Evolutionary conservation across 768 basidiomycete genomes (phyloP), one percentile per base, ranked within the genome.

Genomic region (Psilocybe azurescens): DNA sequence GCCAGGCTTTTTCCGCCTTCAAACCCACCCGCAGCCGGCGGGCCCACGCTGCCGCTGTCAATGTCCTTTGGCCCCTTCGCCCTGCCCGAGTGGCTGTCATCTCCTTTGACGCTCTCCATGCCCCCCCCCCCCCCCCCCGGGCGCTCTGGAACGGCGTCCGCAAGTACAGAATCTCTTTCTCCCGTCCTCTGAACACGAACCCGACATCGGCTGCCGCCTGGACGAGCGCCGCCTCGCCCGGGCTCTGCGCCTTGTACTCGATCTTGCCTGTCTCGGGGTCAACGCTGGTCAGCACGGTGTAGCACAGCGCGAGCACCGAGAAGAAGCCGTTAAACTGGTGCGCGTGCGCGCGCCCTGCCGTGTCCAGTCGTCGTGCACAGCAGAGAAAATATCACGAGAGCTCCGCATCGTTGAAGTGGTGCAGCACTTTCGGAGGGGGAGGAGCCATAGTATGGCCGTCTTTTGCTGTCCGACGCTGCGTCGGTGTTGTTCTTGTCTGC

Each of bases 171-270:
- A 88, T 79, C 69, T 97, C 94, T 61, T 84, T 85, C 67, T 98
- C 95, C 56, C 93, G 81, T 1, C 97, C 97, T 36, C 87, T 85
- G 79, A 99, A 99, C 60, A 97, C 83, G 74, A 92, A 99, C 0
- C 97, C 97, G 54, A 93, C 88, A 72, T 98, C 96, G 24, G 97
- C 96, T 2, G 97, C 96, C 41, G 96, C 95, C 73, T 95, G 94
- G 3, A 99, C 97, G 41, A 99, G 86, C 5, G 97, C 97, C 0
- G 94, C 92, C 78, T 99, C 97, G 70, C 99, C 97, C 7, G 97
- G 97, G n/a, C 89, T 91, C 75, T 99, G 97, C 0, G 97, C 95
- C 78, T 97, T 98, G 83, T 98, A 99, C 69, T 91, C 86, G 53
- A 97, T 86, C 16, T 81, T 83, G 50, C 91, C 89, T 0, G 90